phyloP scores from a whole-genome alignment of 164 flowering plant genomes.

The Berberis vulgaris region DNA sequence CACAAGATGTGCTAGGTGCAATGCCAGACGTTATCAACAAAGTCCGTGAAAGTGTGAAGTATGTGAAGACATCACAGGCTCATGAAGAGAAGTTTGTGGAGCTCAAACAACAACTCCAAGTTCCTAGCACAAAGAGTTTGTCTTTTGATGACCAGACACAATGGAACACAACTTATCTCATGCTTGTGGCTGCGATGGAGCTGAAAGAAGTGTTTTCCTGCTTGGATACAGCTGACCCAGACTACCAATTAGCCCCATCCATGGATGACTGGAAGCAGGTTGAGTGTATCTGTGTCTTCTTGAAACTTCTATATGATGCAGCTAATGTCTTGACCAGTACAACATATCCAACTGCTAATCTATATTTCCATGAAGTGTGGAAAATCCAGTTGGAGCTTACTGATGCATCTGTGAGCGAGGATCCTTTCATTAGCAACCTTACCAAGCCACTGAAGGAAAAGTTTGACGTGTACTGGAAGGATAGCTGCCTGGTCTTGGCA shows the following conservation, averaged over 20 bases:
- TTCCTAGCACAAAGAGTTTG: conserved; percentile 45
- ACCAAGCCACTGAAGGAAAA: conserved; percentile 44
- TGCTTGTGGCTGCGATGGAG: conserved; percentile 63
- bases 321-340: conserved; percentile 38
- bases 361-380: conserved; percentile 60
- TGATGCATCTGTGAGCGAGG: conserved; percentile 38
- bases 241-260: conserved; percentile 38
- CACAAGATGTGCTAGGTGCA: conserved; percentile 38
- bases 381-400: conserved; percentile 49
- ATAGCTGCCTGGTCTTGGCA: conserved; percentile 49
- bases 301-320: conserved; percentile 59
- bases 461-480: conserved; percentile 68
- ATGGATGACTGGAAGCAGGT: conserved; percentile 77
- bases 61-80: conserved; percentile 46
- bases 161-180: conserved; percentile 69
- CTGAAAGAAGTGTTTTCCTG: conserved; percentile 62
- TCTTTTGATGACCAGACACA: conserved; percentile 40
- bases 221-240: conserved; percentile 49
- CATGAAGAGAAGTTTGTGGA: conserved; percentile 47
- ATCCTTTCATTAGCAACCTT: conserved; percentile 40
- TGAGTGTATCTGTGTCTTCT: conserved; percentile 44
- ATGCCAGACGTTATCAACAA: conserved; percentile 34
- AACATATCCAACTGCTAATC: conserved; percentile 43
- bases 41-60: conserved; percentile 64
- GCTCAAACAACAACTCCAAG: conserved; percentile 61